Base-by-base conservation (phyloP, 345 rosid genomes). In the Hibiscus tridactylites region DNA sequence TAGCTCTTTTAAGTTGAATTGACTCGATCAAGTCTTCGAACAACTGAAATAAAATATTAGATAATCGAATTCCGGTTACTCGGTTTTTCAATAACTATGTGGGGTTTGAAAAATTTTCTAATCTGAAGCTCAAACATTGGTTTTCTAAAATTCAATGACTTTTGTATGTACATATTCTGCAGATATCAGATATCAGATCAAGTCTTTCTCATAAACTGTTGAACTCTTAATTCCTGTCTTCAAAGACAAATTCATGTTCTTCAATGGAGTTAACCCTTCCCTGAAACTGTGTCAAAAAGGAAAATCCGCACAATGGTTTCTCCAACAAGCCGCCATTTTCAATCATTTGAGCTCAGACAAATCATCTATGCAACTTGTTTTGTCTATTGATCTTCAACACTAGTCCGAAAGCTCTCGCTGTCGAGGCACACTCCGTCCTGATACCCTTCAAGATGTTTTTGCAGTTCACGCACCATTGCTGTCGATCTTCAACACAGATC, bases 401-500 rank as follows among this genome's bases (percentile, higher is more conserved):
- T 42, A 10, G 61, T 21, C 13, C 16, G 61, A 24, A 24, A 57
- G 15, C 15, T 57, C 60, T 56, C 15, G 59, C 24, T 19, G 26
- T 54, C 11, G 59, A 17, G 24, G 24, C 58, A 67, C 10, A 28
- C 3, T 28, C 24, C 26, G 17, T 16, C 39, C 12, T 5, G 39
- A 15, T 13, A 3, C 57, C 57, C 49, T 56, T 5, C 28, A 42
- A 68, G 44, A n/a, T 17, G 4, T 21, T 58, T 31, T 26, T 39
- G 61, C 17, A 28, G 63, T 37, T 42, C 61, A 24, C 35, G 39
- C 56, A 0, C 33, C 56, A 66, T 61, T 8, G 67, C 52, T 37
- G 10, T 67, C 56, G 49, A 39, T 8, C 68, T 63, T 72, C 52
- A 46, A 63, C 65, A 37, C 39, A 46, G 21, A 56, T 79, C 71